Conservation (phyloP, 441 rosid genomes). For the Lepidium campestre region DNA sequence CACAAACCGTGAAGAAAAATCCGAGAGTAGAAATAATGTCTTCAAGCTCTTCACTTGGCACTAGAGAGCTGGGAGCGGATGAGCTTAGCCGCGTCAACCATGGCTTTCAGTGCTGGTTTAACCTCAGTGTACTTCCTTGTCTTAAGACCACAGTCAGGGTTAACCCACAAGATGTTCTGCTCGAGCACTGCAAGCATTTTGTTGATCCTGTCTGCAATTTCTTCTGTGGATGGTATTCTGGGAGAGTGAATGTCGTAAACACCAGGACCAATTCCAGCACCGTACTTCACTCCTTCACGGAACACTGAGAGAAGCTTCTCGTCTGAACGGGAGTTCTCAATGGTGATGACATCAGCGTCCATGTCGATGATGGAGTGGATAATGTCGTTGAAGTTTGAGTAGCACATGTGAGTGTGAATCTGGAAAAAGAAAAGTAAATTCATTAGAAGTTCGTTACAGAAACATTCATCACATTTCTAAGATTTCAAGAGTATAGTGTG, state of each 20-base stretch:
- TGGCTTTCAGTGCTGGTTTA: slow-evolving; percentile 80
- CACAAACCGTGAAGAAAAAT: slow-evolving; percentile 20
- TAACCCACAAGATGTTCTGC: slow-evolving; percentile 91
- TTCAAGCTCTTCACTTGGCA: slow-evolving; percentile 58
- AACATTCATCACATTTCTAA: not conserved
- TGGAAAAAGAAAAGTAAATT: slow-evolving; percentile 10
- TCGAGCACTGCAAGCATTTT: slow-evolving; percentile 98
- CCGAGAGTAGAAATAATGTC: not conserved
- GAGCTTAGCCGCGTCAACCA: slow-evolving; percentile 91
- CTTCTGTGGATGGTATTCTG: slow-evolving; percentile 81
- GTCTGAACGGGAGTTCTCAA: slow-evolving; percentile 94
- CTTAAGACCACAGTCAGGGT: slow-evolving; percentile 97
- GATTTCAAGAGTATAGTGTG: not conserved
- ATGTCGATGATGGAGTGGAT: slow-evolving; percentile 92
- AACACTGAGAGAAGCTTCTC: slow-evolving; percentile 96
- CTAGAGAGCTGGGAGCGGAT: slow-evolving; percentile 85
- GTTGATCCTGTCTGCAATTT: slow-evolving; percentile 89
- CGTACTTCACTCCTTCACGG: slow-evolving; percentile 98
- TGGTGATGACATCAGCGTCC: slow-evolving; percentile 98
- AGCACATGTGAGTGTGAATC: slow-evolving; percentile 99
- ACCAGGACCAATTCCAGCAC: slow-evolving; percentile 97
- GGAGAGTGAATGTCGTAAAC: slow-evolving; percentile 97
- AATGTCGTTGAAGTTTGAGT: slow-evolving; percentile 95
- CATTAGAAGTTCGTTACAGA: not conserved
- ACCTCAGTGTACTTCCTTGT: slow-evolving; percentile 91